Evolutionary conservation across 257 asterid species (phyloP).

Genomic region (Nicotiana obtusifolia): DNA sequence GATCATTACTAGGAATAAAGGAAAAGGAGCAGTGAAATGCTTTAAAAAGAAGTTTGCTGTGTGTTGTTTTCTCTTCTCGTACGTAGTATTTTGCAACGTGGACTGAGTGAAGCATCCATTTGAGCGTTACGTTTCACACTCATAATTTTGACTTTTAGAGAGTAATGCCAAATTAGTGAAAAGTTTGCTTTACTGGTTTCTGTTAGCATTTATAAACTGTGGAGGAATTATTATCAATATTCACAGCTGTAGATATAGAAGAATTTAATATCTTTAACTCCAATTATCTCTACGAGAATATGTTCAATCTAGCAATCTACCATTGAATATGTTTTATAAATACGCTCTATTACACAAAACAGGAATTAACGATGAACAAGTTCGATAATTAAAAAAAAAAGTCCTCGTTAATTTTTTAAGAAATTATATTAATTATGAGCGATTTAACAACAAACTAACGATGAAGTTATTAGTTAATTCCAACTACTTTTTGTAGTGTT

Average conservation of each 20-base stretch:
- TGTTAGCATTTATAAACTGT: neutral
- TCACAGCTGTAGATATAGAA: neutral
- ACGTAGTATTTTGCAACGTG: neutral
- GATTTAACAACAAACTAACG: no score
- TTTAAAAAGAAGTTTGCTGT: neutral
- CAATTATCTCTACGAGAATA: neutral
- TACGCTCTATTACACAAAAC: no score
- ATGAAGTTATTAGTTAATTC: no score
- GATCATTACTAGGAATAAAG: neutral
- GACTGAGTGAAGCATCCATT: neutral
- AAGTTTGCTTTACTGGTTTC: neutral
- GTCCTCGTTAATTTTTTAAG: no score
- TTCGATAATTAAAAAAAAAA: no score
- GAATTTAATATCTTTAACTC: neutral
- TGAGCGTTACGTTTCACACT: slow-evolving; percentile 4
- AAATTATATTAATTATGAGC: no score
- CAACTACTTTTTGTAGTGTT: no score
- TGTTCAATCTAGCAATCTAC: neutral
- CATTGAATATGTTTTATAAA: no score
- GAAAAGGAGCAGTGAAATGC: neutral
- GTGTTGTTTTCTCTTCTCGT: neutral
- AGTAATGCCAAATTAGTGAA: neutral
- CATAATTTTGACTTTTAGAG: neutral
- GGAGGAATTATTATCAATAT: neutral
- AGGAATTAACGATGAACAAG: no score